Evolutionary conservation across 495 filamentous ascomycete species (phyloP).

Genomic region (Cladorrhinum samala): DNA sequence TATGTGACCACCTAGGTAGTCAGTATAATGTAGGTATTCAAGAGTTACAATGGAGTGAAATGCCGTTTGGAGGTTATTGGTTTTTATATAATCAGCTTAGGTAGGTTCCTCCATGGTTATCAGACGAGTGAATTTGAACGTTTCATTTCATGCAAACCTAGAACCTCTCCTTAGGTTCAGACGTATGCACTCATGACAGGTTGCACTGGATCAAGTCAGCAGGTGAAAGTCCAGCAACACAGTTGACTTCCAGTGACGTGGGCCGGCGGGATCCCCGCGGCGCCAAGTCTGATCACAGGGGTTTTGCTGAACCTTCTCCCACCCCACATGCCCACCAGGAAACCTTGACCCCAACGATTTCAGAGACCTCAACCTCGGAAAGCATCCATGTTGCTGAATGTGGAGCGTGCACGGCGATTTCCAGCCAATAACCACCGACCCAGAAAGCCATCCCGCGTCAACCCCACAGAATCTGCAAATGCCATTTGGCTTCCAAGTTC

Average conservation of each 20-base stretch:
- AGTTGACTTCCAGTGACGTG: background rate
- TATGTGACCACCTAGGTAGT: no score
- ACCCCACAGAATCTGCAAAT: background rate
- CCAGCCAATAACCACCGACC: background rate
- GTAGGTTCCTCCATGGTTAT: no score
- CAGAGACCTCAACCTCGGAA: conserved; percentile 6
- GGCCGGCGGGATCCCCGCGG: conserved; percentile 1
- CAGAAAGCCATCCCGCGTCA: background rate
- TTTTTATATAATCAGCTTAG: no score
- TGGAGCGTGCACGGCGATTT: background rate
- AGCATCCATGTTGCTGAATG: background rate
- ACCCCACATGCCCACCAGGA: conserved; percentile 3
- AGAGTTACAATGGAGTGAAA: no score
- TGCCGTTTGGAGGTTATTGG: no score
- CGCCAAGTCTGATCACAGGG: conserved; percentile 4
- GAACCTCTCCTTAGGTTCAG: no score
- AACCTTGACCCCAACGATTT: background rate
- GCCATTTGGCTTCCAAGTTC: conserved; percentile 2
- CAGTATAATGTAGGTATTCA: no score
- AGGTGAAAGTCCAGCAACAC: background rate
- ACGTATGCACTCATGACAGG: background rate
- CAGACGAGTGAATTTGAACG: no score
- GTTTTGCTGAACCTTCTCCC: background rate
- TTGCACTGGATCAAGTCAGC: background rate
- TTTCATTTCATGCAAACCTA: no score